These are phyloP conservation scores for Trichomonascaceae sp. DNA, from an alignment of 1,139 yeast species.

Conservation along the genomic window DNA sequence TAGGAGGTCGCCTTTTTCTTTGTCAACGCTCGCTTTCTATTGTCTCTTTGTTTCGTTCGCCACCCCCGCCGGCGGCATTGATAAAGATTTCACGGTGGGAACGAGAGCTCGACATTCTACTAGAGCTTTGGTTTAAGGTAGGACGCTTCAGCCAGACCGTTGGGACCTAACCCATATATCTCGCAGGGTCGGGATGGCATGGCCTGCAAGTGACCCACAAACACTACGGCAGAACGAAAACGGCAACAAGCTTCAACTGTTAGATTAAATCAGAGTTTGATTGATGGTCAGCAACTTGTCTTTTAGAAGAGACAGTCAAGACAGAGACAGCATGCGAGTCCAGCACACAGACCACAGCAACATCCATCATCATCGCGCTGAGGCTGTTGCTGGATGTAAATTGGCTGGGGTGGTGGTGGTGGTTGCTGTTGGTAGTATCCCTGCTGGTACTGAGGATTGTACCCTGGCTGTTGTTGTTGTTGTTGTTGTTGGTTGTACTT, in stretches of 20 bases:
- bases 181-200: not conserved
- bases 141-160: too few relatives aligned
- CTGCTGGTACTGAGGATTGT: not conserved
- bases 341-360: not conserved
- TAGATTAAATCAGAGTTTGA: not conserved
- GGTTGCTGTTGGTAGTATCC: not conserved
- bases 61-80: not conserved
- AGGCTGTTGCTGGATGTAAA: not conserved
- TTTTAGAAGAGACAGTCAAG: not conserved
- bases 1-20: constrained; percentile 4
- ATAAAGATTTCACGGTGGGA: too few relatives aligned
- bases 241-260: not conserved
- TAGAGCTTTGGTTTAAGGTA: too few relatives aligned
- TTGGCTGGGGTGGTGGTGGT: not conserved
- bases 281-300: too few relatives aligned
- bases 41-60: not conserved
- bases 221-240: not conserved
- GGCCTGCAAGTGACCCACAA: not conserved
- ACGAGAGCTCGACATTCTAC: too few relatives aligned
- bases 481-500: too few relatives aligned
- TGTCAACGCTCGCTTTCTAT: too few relatives aligned
- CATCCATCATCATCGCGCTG: not conserved
- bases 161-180: not conserved
- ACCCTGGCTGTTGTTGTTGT: not conserved
- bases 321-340: not conserved